Conservation (phyloP, 116 monocot species). For the Dioscorea cayenensis region DNA sequence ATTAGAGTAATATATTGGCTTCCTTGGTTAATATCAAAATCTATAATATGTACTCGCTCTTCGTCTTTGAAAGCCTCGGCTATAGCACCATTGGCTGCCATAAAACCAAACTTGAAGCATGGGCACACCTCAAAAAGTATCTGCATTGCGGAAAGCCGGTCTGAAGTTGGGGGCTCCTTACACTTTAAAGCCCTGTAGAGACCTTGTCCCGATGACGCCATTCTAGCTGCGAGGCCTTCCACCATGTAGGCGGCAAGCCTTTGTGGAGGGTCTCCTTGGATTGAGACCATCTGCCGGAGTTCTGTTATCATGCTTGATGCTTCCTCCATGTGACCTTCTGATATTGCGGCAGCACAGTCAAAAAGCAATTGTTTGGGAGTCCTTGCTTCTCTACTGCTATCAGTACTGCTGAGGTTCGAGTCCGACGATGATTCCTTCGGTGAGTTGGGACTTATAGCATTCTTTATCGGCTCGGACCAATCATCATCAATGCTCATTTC, state of each 20-base stretch:
- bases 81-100: slow-evolving; percentile 93
- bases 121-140: slow-evolving; percentile 93
- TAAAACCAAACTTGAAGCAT: slow-evolving; percentile 93
- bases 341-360: slow-evolving; percentile 69
- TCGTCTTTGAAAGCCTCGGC: slow-evolving; percentile 67
- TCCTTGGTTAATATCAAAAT: slow-evolving; percentile 95
- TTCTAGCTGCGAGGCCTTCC: slow-evolving; percentile 87
- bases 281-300: slow-evolving; percentile 74
- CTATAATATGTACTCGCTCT: slow-evolving; percentile 78
- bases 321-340: slow-evolving; percentile 56
- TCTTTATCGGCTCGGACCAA: slow-evolving; percentile 59
- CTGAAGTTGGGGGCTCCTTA: slow-evolving; percentile 74
- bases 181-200: slow-evolving; percentile 81
- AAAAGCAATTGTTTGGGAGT: slow-evolving; percentile 82
- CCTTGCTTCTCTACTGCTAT: slow-evolving; percentile 36
- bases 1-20: slow-evolving; percentile 90
- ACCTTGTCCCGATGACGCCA: slow-evolving; percentile 70
- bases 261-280: slow-evolving; percentile 87
- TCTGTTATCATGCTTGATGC: slow-evolving; percentile 58
- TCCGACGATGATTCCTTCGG: slow-evolving; percentile 74
- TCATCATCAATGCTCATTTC: slow-evolving; percentile 48
- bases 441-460: slow-evolving; percentile 37
- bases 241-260: slow-evolving; percentile 88
- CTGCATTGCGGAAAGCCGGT: slow-evolving; percentile 90
- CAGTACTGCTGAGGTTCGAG: slow-evolving; percentile 52